phyloP scores from a whole-genome alignment of 2,329 filamentous ascomycete genomes.

The Ophiocordyceps robertsii region DNA sequence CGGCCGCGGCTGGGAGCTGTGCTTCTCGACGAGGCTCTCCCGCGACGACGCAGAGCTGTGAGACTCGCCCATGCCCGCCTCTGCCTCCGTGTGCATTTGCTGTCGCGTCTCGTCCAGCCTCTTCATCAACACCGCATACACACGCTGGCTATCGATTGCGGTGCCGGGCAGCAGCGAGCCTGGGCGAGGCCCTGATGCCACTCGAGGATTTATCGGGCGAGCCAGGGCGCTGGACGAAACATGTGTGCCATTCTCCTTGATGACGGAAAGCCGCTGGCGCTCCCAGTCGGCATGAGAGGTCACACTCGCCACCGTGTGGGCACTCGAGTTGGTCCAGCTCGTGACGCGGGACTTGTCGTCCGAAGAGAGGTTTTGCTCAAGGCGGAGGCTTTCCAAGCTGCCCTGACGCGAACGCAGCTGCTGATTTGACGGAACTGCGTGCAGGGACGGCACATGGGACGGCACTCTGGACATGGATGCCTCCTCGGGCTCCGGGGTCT shows the following conservation, averaged over 20 bases:
- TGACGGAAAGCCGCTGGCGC: slow-evolving; percentile 47
- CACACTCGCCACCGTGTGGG: slow-evolving; percentile 36
- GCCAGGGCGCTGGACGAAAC: slow-evolving; percentile 23
- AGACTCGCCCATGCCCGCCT: not conserved
- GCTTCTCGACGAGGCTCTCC: slow-evolving; percentile 2
- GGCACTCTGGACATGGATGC: slow-evolving; percentile 33
- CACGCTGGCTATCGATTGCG: slow-evolving; percentile 38
- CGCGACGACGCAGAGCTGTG: not conserved
- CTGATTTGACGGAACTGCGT: slow-evolving; percentile 30
- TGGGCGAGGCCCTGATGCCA: not conserved
- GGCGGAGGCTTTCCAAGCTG: slow-evolving; percentile 36
- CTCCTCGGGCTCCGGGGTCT: slow-evolving; percentile 22
- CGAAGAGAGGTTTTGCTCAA: slow-evolving; percentile 21
- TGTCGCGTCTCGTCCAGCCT: slow-evolving; percentile 28
- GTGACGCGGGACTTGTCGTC: slow-evolving; percentile 53
- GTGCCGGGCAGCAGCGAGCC: not conserved
- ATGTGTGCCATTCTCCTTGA: slow-evolving; percentile 39
- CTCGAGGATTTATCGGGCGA: slow-evolving; percentile 5
- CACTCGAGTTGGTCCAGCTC: slow-evolving; percentile 56
- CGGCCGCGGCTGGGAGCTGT: slow-evolving; percentile 6
- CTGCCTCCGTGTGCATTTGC: slow-evolving; percentile 1
- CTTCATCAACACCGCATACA: slow-evolving; percentile 53
- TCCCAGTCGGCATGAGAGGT: slow-evolving; percentile 28
- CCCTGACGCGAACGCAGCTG: slow-evolving; percentile 38
- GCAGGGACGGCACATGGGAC: slow-evolving; percentile 36